Evolutionary conservation across 1,284 basidiomycete species (phyloP).

Genomic region (Malassezia japonica): DNA sequence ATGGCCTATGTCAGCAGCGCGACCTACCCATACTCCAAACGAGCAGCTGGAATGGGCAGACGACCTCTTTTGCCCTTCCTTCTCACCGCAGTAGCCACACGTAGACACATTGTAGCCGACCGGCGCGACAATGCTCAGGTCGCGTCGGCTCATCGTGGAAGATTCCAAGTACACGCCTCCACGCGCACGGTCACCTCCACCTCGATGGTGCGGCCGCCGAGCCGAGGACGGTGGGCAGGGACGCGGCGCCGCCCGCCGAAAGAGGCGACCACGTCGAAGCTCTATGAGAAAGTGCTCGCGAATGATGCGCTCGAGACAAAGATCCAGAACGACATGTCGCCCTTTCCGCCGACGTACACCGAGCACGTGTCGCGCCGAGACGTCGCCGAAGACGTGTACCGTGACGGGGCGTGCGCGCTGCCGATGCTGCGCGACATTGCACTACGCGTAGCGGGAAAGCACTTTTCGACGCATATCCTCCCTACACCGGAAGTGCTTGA

Average conservation of each 20-base stretch:
- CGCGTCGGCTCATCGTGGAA: background rate
- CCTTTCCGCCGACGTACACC: slow-evolving; percentile 13
- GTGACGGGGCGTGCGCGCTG: background rate
- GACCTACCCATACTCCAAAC: slow-evolving; percentile 47
- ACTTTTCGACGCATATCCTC: slow-evolving; percentile 16
- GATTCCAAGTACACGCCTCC: background rate
- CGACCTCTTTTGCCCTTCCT: slow-evolving; percentile 41
- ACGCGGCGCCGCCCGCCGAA: background rate
- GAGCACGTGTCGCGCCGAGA: slow-evolving; percentile 12
- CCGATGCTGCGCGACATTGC: slow-evolving; percentile 3
- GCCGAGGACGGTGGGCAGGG: background rate
- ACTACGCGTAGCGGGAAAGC: background rate
- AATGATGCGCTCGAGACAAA: slow-evolving; percentile 17
- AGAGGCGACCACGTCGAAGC: background rate
- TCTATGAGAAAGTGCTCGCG: slow-evolving; percentile 3
- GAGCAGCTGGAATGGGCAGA: slow-evolving; percentile 37
- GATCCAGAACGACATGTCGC: slow-evolving; percentile 18
- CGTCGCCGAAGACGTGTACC: background rate
- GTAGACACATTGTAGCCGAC: slow-evolving; percentile 51
- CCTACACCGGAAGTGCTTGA: slow-evolving; percentile 2
- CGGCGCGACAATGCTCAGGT: slow-evolving; percentile 22
- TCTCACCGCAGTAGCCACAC: slow-evolving; percentile 52
- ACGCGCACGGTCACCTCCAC: slow-evolving; percentile 3
- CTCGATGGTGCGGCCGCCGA: background rate
- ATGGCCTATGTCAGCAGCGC: slow-evolving; percentile 12